Evolutionary conservation across 2,329 filamentous ascomycete species (phyloP).

Genomic region (Diaporthe eres): DNA sequence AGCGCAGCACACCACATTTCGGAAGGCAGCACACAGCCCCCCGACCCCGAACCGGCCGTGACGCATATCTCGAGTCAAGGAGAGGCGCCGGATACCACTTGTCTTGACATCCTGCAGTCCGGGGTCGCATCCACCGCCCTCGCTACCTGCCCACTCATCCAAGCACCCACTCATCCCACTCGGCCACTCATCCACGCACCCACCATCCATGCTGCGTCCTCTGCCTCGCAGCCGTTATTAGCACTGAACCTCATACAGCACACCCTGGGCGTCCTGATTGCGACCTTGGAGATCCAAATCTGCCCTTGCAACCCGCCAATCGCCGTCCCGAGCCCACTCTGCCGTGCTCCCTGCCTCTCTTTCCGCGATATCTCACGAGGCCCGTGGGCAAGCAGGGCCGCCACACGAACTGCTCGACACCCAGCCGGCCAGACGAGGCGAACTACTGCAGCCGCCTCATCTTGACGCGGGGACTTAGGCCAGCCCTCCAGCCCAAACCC

Average conservation of each 20-base stretch:
- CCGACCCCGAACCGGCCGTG: conserved; percentile 8
- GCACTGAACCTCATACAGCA: conserved; percentile 7
- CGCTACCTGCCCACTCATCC: conserved; percentile 13
- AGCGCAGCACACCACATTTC: not conserved
- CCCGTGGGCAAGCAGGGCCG: conserved; percentile 11
- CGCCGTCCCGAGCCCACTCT: not conserved
- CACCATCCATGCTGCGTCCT: conserved; percentile 11
- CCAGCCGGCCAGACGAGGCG: conserved; percentile 27
- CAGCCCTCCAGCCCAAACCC: conserved; percentile 17
- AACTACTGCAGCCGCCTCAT: conserved; percentile 35
- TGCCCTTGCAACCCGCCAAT: not conserved
- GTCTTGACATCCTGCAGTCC: conserved; percentile 29
- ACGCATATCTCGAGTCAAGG: conserved; percentile 31
- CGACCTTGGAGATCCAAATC: not conserved
- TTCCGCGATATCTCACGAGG: conserved; percentile 7
- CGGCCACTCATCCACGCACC: not conserved
- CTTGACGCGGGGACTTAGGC: conserved; percentile 22
- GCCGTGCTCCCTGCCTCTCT: not conserved
- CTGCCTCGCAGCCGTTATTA: not conserved
- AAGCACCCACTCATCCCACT: not conserved
- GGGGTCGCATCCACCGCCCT: conserved; percentile 25
- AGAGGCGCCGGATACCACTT: conserved; percentile 22
- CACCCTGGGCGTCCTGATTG: conserved; percentile 7
- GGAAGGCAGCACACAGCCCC: not conserved
- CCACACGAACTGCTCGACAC: conserved; percentile 6